Base-by-base conservation (phyloP, 257 asterid species). In the Solanum sitiens region DNA sequence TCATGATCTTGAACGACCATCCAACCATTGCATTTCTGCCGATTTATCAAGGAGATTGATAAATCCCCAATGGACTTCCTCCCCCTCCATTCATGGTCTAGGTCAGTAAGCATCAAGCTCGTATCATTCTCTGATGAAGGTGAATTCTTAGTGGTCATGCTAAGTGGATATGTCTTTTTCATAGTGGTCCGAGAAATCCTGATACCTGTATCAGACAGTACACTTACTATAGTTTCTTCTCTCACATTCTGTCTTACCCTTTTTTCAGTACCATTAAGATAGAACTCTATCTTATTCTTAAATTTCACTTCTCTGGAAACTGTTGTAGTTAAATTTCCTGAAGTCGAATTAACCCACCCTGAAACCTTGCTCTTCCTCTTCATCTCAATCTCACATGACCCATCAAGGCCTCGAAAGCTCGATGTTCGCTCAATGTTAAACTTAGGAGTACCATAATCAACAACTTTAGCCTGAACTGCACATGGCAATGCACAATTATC, bases 321-420 rank as follows among this genome's bases (percentile, higher is more conserved):
- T 12, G 59, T 23, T 44, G 91, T 90, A 16, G 98, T 95, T 5
- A 95, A 91, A 86, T 95, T 94, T 23, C 99, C 99, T 23, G 93
- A 91, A 70, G 93, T 92, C 10, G 94, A 93, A 72, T 88, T 90
- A 92, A 97, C 97, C 99, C 99, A 95, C 59, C 98, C 98, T 2
- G 94, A 92, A 79, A 88, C 87, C 90, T 90, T 88, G 11, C 90
- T 88, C 88, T 91, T 88, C 89, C 95, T 90, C 89, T 89, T 86
- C 86, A 90, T 90, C 83, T 93, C 94, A 25, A 92, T 84, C 89
- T 91, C 91, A 50, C 91, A 93, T 21, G 92, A 61, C 23, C 98
- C 98, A 73, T 95, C 93, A 12, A 94, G 94, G 70, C 90, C 89
- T 1, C 76, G 15, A 68, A 90, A 95, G 68, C 61, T 86, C 2